Conservation (phyloP, 176 grass and related monocot genomes). For the Rhynchospora pubera region DNA sequence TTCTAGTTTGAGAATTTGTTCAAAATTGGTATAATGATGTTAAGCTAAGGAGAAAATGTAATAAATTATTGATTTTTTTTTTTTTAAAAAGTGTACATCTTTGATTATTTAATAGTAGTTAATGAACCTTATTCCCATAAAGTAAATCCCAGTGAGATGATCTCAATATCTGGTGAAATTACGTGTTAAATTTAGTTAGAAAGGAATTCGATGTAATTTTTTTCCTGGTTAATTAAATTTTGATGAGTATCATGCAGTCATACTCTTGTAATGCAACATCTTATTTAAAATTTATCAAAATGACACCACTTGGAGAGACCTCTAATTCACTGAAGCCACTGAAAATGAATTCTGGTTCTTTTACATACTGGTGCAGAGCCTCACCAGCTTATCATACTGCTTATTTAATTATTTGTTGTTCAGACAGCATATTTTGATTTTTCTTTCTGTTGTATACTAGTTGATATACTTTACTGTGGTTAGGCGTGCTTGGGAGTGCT, state of each 20-base stretch:
- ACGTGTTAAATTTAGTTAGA: too few relatives aligned
- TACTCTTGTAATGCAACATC: neutral
- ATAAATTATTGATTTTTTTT: neutral
- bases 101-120: neutral
- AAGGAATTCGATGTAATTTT: too few relatives aligned
- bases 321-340: neutral
- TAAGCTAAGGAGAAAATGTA: neutral
- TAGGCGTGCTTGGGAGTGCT: constrained; percentile 76
- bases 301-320: neutral
- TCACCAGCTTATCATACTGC: neutral
- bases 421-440: neutral
- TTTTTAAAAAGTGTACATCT: neutral
- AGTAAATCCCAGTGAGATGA: too few relatives aligned
- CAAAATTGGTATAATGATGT: neutral
- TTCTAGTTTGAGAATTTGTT: neutral
- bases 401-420: neutral
- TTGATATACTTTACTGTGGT: constrained; percentile 16
- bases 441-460: neutral
- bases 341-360: neutral
- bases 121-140: neutral
- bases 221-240: neutral
- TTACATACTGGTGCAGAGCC: neutral
- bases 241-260: neutral
- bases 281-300: neutral
- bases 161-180: too few relatives aligned